Evolutionary conservation across 805 yeast species (phyloP), one percentile per base, ranked within the genome.

Genomic region (Kodamaea laetipori): DNA sequence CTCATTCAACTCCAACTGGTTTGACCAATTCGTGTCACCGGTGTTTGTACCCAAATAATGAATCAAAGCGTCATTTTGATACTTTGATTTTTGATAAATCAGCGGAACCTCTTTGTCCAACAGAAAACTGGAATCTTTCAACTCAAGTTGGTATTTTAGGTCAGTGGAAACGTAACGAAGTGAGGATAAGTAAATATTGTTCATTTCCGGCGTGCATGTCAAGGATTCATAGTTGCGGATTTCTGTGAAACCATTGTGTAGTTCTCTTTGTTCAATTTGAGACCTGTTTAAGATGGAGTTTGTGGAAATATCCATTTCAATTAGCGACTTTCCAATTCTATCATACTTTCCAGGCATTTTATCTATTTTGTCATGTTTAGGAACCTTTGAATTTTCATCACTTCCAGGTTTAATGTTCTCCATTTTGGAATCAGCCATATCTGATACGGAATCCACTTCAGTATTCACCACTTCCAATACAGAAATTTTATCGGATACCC

Each of bases 261-360:
- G 50, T 41, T 75, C 66, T 24, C 81, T 56, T 44, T 73, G 74
- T 3, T 51, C 53, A 7, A 82, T 36, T 0, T 64, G 64, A 1
- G 53, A 41, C 17, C 90, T 63, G 57, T 90, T 90, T 6, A 64
- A 24, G 9, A 92, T 84, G 59, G 74, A 65, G n/a, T 67, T 72
- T 0, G 89, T 82, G 4, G 71, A 52, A 1, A 84, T 64, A 59
- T 92, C 97, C 10, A 90, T 56, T 57, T 92, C 98, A 4, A 89
- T 57, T 7, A 82, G 64, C 4, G 84, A 71, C 46, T 78, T 69
- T 0, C 90, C 85, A 41, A 81, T 76, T 45, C 95, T 64, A 1
- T 77, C 74, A 45, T 66, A 73, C 3, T 39, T 46, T 2, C 34
- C 34, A 17, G 25, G 40, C n/a, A n/a, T n/a, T 16, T 13, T 4